phyloP scores from a whole-genome alignment of 2,329 filamentous ascomycete species.

The Penicillium sclerotiorum region DNA sequence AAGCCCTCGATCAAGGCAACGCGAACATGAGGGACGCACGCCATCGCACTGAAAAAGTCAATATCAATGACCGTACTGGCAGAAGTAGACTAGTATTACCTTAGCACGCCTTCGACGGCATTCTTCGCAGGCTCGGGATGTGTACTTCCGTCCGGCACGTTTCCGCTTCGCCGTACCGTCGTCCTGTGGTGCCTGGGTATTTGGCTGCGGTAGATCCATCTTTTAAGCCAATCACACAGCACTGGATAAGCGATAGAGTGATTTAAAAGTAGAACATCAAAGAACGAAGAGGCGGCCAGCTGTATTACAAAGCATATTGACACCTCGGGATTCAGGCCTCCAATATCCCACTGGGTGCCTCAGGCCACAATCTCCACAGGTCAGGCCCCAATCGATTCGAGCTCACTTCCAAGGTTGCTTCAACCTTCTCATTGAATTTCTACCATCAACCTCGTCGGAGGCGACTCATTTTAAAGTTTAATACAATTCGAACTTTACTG shows the following conservation, averaged over 20 bases:
- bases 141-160: constrained; percentile 27
- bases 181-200: constrained; percentile 1
- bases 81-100: constrained; percentile 20
- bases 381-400: too few relatives aligned
- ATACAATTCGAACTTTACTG: too few relatives aligned
- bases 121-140: constrained; percentile 39
- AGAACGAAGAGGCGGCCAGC: not conserved
- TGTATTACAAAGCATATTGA: constrained; percentile 15
- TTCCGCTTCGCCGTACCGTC: constrained; percentile 16
- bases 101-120: constrained; percentile 42
- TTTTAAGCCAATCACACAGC: not conserved
- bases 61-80: not conserved
- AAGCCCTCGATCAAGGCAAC: constrained; percentile 34
- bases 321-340: constrained; percentile 8
- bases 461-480: too few relatives aligned
- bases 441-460: too few relatives aligned
- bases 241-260: not conserved
- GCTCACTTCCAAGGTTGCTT: not conserved
- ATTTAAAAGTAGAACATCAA: not conserved
- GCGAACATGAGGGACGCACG: constrained; percentile 33
- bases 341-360: too few relatives aligned
- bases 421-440: too few relatives aligned
- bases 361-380: too few relatives aligned
- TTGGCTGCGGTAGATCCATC: not conserved
- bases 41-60: constrained; percentile 36